Percentiles rank a stretch among this genome's conserved stretches.
phyloP scores from a whole-genome alignment of 2,329 filamentous ascomycete species.

The Fusarium pininemorale region DNA sequence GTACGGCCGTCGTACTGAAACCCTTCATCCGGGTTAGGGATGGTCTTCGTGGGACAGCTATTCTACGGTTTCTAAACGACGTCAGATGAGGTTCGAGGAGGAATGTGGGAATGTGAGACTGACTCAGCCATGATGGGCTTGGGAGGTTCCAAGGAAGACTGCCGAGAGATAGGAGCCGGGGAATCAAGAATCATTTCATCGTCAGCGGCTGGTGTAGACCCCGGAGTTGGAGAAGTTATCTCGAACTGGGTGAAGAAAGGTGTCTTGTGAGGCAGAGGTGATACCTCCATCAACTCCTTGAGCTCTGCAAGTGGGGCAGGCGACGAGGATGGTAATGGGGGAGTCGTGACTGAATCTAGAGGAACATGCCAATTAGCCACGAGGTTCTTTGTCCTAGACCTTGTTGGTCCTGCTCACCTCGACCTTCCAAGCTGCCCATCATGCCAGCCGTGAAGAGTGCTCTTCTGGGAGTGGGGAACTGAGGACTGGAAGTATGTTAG shows the following conservation, averaged over 20 bases:
- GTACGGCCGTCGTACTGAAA: conserved; percentile 72
- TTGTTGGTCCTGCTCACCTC: conserved; percentile 43
- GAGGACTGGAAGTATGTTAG: conserved; percentile 47
- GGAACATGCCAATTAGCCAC: conserved; percentile 37
- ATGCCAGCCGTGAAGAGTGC: conserved; percentile 54
- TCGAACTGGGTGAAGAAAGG: conserved; percentile 73
- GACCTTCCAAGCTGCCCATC: conserved; percentile 48
- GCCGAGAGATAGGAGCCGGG: conserved; percentile 59
- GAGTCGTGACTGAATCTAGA: conserved; percentile 81
- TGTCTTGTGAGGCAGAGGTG: conserved; percentile 88
- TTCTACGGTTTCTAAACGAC: conserved; percentile 64
- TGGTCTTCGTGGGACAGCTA: conserved; percentile 75
- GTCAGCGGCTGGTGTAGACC: conserved; percentile 55
- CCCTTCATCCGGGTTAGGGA: conserved; percentile 80
- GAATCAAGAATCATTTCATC: conserved; percentile 66
- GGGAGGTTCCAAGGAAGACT: conserved; percentile 58
- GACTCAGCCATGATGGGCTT: conserved; percentile 63
- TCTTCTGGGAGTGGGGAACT: conserved; percentile 54
- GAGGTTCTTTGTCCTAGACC: background rate
- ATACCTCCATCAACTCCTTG: conserved; percentile 97
- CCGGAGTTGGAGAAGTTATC: conserved; percentile 76
- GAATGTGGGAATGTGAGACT: conserved; percentile 46
- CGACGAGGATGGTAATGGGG: conserved; percentile 84
- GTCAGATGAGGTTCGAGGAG: conserved; percentile 36
- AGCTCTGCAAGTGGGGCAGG: conserved; percentile 76